Conservation (phyloP, 2,329 filamentous ascomycete genomes). For the Aspergillus tubingensis region DNA sequence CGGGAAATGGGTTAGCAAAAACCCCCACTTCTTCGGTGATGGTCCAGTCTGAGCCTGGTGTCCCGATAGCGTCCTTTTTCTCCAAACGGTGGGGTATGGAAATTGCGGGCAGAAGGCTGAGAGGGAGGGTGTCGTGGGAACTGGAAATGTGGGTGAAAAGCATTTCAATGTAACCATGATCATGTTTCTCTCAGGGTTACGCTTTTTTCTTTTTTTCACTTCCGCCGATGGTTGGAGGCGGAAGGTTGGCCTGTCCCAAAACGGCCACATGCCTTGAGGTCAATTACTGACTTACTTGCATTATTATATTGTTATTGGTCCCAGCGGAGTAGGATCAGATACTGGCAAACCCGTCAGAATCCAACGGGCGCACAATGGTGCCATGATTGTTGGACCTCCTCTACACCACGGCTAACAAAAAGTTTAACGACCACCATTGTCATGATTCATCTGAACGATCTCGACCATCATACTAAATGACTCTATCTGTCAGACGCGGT, state of each 20-base stretch:
- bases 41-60: neutral
- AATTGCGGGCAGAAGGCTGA: neutral
- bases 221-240: neutral
- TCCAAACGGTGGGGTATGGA: slow-evolving; percentile 1
- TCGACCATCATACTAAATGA: neutral
- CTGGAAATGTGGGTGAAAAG: neutral
- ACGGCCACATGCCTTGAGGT: neutral
- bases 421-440: neutral
- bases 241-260: neutral
- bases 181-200: neutral
- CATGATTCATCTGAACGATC: neutral
- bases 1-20: neutral
- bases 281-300: neutral
- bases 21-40: neutral
- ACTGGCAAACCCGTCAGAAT: neutral
- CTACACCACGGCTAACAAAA: neutral
- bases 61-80: neutral
- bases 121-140: neutral
- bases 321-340: neutral
- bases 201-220: neutral
- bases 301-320: neutral
- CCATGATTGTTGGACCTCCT: neutral
- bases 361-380: neutral
- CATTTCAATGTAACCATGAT: neutral
- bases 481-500: neutral